Evolutionary conservation across 257 asterid species (phyloP).

Genomic region (Solanum peruvianum): DNA sequence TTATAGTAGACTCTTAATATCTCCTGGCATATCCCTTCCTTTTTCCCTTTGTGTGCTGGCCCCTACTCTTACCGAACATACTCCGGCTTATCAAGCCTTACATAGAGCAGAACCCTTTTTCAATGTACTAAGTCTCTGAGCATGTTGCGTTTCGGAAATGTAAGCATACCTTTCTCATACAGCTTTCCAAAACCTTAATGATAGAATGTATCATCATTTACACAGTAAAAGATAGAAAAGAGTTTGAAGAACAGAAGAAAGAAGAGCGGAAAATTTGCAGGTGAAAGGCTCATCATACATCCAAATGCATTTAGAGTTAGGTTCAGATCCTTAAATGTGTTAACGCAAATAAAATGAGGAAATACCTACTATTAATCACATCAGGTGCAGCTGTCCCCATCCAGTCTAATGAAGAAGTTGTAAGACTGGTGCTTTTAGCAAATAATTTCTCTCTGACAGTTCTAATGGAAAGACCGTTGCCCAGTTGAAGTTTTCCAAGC

Average conservation of each 20-base stretch:
- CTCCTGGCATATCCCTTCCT: not conserved
- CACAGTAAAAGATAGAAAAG: not conserved
- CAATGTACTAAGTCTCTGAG: not conserved
- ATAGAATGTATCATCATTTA: not conserved
- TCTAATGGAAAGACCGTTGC: slow-evolving; percentile 37
- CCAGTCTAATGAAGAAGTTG: slow-evolving; percentile 73
- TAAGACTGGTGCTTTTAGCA: slow-evolving; percentile 19
- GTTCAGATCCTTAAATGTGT: not conserved
- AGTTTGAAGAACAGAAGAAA: not conserved
- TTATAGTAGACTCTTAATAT: not conserved
- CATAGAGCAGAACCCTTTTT: not conserved
- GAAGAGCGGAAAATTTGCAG: not conserved
- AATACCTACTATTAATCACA: slow-evolving; percentile 67
- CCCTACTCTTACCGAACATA: not conserved
- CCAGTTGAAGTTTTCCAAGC: slow-evolving; percentile 57
- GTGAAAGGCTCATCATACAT: not conserved
- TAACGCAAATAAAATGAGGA: not conserved
- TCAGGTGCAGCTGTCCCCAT: slow-evolving; percentile 82
- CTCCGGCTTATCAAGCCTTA: not conserved
- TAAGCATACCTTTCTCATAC: not conserved
- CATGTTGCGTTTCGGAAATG: not conserved
- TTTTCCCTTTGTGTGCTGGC: not conserved
- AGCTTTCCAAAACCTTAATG: not conserved
- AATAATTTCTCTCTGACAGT: slow-evolving; percentile 21
- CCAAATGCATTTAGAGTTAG: not conserved